Percentiles rank a stretch among this genome's conserved stretches.
phyloP scores from a whole-genome alignment of 805 yeast genomes.

The Starmerella scarabaei region DNA sequence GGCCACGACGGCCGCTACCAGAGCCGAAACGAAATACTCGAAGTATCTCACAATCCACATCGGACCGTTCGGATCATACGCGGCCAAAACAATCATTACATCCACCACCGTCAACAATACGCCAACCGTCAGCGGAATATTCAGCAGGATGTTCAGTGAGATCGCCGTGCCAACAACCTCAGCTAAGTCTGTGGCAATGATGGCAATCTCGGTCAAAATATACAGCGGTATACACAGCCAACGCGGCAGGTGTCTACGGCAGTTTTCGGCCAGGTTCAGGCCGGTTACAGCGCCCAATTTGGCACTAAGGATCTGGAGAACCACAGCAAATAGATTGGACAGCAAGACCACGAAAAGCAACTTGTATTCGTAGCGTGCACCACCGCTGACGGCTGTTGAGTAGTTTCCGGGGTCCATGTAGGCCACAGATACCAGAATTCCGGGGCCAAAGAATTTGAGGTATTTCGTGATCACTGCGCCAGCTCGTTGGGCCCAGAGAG shows the following conservation, averaged over 20 bases:
- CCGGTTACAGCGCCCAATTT: conserved; percentile 87
- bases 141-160: conserved; percentile 61
- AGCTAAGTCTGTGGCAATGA: conserved; percentile 84
- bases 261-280: conserved; percentile 71
- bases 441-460: conserved; percentile 68
- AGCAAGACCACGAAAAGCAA: conserved; percentile 58
- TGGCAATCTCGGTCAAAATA: conserved; percentile 68
- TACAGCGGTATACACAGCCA: conserved; percentile 55
- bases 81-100: conserved; percentile 63
- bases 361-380: conserved; percentile 64
- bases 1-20: conserved; percentile 60
- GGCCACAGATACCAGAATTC: conserved; percentile 76
- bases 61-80: conserved; percentile 65
- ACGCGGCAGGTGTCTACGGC: conserved; percentile 54
- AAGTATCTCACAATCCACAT: conserved; percentile 63
- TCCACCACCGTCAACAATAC: conserved; percentile 70
- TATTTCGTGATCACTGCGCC: conserved; percentile 36
- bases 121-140: conserved; percentile 61
- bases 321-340: conserved; percentile 74
- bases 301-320: conserved; percentile 69
- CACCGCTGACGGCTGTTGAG: conserved; percentile 79
- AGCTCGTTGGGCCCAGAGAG: conserved; percentile 3
- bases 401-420: conserved; percentile 93
- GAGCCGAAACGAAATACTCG: conserved; percentile 56
- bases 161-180: conserved; percentile 93